Base-by-base conservation (phyloP, 202 grass and related monocot genomes). In the Zizania palustris region DNA sequence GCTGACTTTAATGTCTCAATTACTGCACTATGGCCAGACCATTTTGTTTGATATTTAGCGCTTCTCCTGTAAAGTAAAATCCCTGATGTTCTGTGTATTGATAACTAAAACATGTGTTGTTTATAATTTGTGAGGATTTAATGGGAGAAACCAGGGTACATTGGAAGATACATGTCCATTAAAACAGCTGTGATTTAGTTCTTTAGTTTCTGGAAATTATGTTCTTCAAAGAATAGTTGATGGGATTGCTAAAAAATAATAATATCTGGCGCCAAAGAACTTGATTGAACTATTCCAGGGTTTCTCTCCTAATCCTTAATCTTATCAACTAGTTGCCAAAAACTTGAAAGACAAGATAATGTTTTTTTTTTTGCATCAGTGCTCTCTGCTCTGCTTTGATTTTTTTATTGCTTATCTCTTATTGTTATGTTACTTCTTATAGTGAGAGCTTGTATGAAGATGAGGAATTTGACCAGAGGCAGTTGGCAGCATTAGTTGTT, bases 401-500 rank as follows among this genome's bases (percentile, higher is more conserved):
- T 42, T 41, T 78, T 18, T 6, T 14, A 45, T 80, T 48, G 76
- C 42, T 56, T 69, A 12, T 80, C 43, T n/a, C 21, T 39, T 63
- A 66, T 71, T 71, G 16, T 28, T 43, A 9, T 71, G 16, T 38
- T 55, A 9, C 6, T 83, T 19, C 35, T 60, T 84, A 55, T 54
- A 98, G 91, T 71, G 91, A 98, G 80, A 98, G 89, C 65, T 83
- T 98, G 67, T 98, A 94, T 49, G 91, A 98, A 90, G 96, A 94
- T 2, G 91, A 90, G 71, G 95, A 92, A 19, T 98, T 90, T 28
- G 89, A 92, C 72, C 87, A 98, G 78, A 86, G 91, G 77, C 89
- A 92, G 65, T 83, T 98, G 10, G 89, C 89, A 82, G 89, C 89
- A 45, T 78, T 98, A 41, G 87, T 98, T 86, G 95, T 90, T 55